Conservation (phyloP, 768 basidiomycete species). For the Tulasnella sp. region DNA sequence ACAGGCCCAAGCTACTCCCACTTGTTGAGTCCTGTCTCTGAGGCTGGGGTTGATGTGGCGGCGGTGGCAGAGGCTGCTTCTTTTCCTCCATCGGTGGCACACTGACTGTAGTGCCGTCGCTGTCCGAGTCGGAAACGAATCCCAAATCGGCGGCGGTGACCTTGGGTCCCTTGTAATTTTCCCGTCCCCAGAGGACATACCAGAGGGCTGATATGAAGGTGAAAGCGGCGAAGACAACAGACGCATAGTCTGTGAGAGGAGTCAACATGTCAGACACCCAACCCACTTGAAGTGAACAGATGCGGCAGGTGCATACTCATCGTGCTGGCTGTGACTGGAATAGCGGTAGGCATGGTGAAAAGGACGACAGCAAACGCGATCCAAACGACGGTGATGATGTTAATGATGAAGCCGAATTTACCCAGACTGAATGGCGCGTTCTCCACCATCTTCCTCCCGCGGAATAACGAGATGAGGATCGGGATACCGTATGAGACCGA, state of each 20-base stretch:
- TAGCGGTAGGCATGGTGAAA: conserved; percentile 56
- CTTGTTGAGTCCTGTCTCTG: no score
- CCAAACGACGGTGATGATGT: conserved; percentile 49
- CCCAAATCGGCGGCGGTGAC: conserved; percentile 8
- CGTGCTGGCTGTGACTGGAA: conserved; percentile 41
- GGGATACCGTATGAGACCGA: conserved; percentile 57
- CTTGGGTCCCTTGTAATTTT: conserved; percentile 10
- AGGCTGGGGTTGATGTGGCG: no score
- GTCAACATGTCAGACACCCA: neutral
- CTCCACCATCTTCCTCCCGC: conserved; percentile 35
- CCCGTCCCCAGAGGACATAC: conserved; percentile 31
- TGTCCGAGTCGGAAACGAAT: conserved; percentile 7
- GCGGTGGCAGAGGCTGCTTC: no score
- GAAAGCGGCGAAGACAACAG: conserved; percentile 57
- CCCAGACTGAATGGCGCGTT: conserved; percentile 45
- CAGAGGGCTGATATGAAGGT: conserved; percentile 45
- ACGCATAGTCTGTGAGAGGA: conserved; percentile 63
- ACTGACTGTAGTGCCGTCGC: neutral
- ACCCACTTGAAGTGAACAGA: neutral
- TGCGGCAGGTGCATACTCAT: conserved; percentile 35
- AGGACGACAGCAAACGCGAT: conserved; percentile 49
- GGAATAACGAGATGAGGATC: conserved; percentile 40
- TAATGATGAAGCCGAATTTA: conserved; percentile 36
- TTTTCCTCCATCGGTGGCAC: no score
- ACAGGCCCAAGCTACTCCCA: no score